A percentile compares a stretch with the other conserved stretches of the same genome.
Conservation (phyloP, 768 basidiomycete species). For the Cystobasidium ongulense region DNA sequence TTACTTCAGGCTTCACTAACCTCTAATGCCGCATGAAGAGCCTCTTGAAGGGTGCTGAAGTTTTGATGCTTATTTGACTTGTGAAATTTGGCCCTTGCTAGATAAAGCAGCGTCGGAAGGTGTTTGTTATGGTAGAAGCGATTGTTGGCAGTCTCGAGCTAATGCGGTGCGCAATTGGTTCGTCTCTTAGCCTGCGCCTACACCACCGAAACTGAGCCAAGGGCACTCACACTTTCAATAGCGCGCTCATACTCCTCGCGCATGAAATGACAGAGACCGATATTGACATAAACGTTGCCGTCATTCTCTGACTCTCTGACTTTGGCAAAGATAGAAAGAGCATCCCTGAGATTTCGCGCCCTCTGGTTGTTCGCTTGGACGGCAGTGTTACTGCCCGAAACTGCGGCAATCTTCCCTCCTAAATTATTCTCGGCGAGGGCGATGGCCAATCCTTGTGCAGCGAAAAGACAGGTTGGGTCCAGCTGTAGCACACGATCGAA, state of each 20-base stretch:
- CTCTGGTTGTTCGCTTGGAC: slow-evolving; percentile 52
- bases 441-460: slow-evolving; percentile 91
- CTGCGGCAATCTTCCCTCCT: slow-evolving; percentile 41
- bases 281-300: slow-evolving; percentile 78
- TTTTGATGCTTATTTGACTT: slow-evolving; percentile 86
- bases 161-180: not conserved
- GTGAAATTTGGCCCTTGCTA: slow-evolving; percentile 87
- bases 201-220: not conserved
- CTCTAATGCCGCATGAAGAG: slow-evolving; percentile 70
- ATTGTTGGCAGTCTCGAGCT: slow-evolving; percentile 88
- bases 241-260: slow-evolving; percentile 91
- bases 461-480: slow-evolving; percentile 78
- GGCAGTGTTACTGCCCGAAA: not conserved
- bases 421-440: slow-evolving; percentile 85
- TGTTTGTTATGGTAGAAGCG: slow-evolving; percentile 68
- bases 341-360: slow-evolving; percentile 67
- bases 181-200: too few species aligned
- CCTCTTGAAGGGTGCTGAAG: slow-evolving; percentile 70
- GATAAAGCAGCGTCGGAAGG: slow-evolving; percentile 66
- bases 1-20: slow-evolving; percentile 47
- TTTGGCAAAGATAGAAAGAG: slow-evolving; percentile 79
- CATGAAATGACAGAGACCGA: slow-evolving; percentile 89
- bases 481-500: slow-evolving; percentile 81
- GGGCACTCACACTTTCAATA: slow-evolving; percentile 70
- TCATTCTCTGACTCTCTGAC: slow-evolving; percentile 74